phyloP scores from a whole-genome alignment of 352 stramenopile genomes.

The Pythium phragmiticola region DNA sequence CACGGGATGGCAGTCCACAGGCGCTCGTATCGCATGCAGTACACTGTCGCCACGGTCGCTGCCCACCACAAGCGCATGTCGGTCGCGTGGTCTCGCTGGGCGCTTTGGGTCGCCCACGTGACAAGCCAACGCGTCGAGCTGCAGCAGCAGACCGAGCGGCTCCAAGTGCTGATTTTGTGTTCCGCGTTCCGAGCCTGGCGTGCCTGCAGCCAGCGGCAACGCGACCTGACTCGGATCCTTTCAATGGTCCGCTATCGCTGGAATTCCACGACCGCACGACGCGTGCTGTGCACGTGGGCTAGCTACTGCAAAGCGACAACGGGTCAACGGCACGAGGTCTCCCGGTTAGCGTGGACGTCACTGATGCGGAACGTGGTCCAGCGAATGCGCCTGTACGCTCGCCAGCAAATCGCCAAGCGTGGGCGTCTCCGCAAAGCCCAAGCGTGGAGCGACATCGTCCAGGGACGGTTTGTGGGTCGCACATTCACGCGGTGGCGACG shows the following conservation, averaged over 20 bases:
- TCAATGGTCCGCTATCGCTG: conserved; percentile 26
- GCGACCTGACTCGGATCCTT: conserved; percentile 31
- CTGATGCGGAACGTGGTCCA: background rate
- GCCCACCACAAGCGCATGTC: conserved; percentile 8
- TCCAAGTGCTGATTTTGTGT: conserved; percentile 59
- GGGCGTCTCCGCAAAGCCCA: background rate
- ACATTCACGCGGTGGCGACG: conserved; percentile 15
- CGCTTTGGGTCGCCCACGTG: conserved; percentile 22
- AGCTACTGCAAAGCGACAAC: background rate
- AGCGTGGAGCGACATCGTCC: conserved; percentile 15
- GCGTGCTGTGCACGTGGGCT: conserved; percentile 7
- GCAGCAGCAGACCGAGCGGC: conserved; percentile 53
- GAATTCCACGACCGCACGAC: conserved; percentile 10
- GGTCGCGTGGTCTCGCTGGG: conserved; percentile 26
- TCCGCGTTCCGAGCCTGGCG: conserved; percentile 57
- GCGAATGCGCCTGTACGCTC: background rate
- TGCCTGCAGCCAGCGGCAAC: conserved; percentile 32
- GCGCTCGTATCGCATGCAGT: conserved; percentile 8
- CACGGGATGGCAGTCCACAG: conserved; percentile 1
- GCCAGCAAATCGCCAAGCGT: background rate
- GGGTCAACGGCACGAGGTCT: background rate
- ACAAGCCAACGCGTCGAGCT: conserved; percentile 34
- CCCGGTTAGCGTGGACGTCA: background rate
- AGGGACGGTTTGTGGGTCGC: background rate
- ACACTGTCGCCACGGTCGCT: conserved; percentile 14